These are phyloP conservation scores for Vitis amurensis DNA, from an alignment of 164 flowering plant species.

Conservation along the genomic window DNA sequence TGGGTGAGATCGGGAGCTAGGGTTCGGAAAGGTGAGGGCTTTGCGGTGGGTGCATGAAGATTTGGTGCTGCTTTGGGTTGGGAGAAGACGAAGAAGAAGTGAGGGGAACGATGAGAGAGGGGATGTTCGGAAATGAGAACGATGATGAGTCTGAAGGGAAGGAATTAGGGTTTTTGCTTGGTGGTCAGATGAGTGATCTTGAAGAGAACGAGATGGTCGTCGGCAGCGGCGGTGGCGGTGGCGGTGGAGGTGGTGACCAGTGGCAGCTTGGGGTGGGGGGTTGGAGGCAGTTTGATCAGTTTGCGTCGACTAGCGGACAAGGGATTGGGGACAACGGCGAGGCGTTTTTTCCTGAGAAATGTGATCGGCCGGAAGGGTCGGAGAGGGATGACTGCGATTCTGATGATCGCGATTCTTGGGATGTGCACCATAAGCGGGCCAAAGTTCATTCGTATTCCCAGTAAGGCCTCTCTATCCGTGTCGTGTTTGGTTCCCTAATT, in stretches of 20 bases:
- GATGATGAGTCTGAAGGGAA: constrained; percentile 24
- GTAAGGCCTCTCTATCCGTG: constrained; percentile 35
- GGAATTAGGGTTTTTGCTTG: constrained; percentile 11
- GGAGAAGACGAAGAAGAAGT: constrained; percentile 26
- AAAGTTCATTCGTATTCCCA: constrained; percentile 48
- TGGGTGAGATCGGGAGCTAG: constrained; percentile 26
- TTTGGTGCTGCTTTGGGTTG: constrained; percentile 55
- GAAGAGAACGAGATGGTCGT: constrained; percentile 12
- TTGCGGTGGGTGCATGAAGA: constrained; percentile 45
- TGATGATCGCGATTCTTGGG: constrained; percentile 27
- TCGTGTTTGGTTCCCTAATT: no score
- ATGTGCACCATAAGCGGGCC: constrained; percentile 66
- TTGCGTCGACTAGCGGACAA: constrained; percentile 17
- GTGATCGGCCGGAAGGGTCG: not conserved
- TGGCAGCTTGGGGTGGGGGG: constrained; percentile 24
- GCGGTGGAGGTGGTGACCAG: not conserved
- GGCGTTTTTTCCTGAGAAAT: no score
- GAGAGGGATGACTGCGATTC: constrained; percentile 4
- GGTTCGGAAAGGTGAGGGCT: constrained; percentile 9
- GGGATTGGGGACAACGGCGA: not conserved
- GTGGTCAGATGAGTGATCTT: constrained; percentile 3
- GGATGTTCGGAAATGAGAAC: constrained; percentile 9
- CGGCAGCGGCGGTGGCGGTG: not conserved
- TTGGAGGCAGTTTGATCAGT: constrained; percentile 13
- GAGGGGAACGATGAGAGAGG: constrained; percentile 22